Evolutionary conservation across 192 early-diverging fungal genomes (phyloP).

Genomic region (Backusella sp.): DNA sequence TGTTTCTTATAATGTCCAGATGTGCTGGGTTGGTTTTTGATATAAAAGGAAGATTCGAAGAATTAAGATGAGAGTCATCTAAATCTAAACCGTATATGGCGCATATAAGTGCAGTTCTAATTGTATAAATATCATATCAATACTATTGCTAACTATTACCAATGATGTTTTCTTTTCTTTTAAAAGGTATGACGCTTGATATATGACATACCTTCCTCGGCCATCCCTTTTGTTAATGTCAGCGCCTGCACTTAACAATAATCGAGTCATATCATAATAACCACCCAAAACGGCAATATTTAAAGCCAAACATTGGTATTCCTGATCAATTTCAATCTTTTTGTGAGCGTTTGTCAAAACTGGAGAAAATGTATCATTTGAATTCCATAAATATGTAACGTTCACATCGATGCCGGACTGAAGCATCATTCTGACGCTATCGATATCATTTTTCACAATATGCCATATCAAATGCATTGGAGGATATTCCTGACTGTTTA

Average conservation of each 20-base stretch:
- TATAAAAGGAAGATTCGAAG: conserved; percentile 52
- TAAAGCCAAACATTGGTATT: conserved; percentile 47
- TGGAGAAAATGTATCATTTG: conserved; percentile 39
- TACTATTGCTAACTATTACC: background rate
- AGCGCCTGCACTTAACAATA: conserved; percentile 55
- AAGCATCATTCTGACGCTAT: conserved; percentile 30
- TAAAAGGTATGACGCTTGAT: background rate
- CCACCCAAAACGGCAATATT: conserved; percentile 60
- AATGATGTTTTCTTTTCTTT: background rate
- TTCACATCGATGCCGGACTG: conserved; percentile 46
- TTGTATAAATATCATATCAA: background rate
- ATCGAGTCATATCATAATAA: conserved; percentile 50
- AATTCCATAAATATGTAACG: conserved; percentile 40
- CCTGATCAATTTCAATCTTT: conserved; percentile 33
- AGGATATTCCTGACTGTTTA: background rate
- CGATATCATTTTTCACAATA: conserved; percentile 41
- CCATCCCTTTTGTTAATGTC: conserved; percentile 58
- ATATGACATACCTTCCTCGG: conserved; percentile 51
- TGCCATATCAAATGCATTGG: conserved; percentile 42
- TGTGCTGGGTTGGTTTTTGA: conserved; percentile 52
- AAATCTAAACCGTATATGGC: conserved; percentile 58
- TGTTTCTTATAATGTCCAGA: conserved; percentile 47
- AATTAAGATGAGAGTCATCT: conserved; percentile 52
- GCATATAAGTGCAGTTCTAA: conserved; percentile 60
- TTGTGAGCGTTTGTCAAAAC: conserved; percentile 29